Base-by-base conservation (phyloP, 441 rosid genomes). In the Brassica balearica region DNA sequence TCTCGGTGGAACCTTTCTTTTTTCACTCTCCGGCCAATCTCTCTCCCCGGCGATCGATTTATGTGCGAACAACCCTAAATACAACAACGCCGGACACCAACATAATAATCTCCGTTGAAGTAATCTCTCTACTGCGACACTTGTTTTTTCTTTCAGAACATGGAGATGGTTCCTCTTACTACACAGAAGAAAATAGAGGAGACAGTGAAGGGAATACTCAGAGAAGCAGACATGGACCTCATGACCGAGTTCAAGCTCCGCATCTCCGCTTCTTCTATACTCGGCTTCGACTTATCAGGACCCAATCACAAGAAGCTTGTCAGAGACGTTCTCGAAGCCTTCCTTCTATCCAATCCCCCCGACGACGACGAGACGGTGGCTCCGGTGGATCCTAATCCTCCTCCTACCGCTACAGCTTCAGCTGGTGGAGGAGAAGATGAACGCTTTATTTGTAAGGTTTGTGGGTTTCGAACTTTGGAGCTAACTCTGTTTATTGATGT, bases 211-310 rank as follows among this genome's bases (percentile, higher is more conserved):
- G 82, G 81, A 2, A 81, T 91, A 51, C 93, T 92, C 17, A 85
- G 68, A 71, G 74, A 71, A 53, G 88, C 92, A 8, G 83, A 91
- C 81, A 77, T 92, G 86, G 90, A 85, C 20, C 84, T 76, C 7
- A 84, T 90, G 85, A 92, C 94, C 2, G 97, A 92, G 89, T 90
- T 85, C 85, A 88, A 89, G 71, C 87, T 91, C 86, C 89, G 97
- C 34, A 59, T 68, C 17, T 59, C 77, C 10, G 94, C 87, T 71
- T 83, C 93, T 1, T 81, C 82, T 80, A 89, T 76, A 34, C 88
- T 91, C 55, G 91, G 88, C 55, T 10, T 91, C 77, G 94, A 90
- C 51, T 86, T 92, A 64, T 82, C 89, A 0, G 83, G 63, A 5
- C 9, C 65, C 25, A 53, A 80, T 59, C 81, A 75, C 76, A 90